A percentile compares a stretch with the other conserved stretches of the same genome.
Evolutionary conservation across 306 rosid species (phyloP).

Genomic region (Dryas alaskensis): DNA sequence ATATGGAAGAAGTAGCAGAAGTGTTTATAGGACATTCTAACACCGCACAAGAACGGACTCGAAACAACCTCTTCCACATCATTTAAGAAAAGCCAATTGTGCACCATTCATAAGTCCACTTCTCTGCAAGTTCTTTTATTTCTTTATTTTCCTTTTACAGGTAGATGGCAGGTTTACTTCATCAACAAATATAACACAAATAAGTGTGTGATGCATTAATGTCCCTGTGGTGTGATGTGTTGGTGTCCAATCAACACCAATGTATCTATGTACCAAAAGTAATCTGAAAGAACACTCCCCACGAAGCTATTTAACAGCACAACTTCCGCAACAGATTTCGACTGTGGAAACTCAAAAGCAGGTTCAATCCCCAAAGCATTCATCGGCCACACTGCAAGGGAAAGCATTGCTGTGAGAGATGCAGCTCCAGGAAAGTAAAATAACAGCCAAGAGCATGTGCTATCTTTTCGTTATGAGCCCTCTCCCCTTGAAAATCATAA

Average conservation of each 20-base stretch:
- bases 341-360: constrained; percentile 49
- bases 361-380: constrained; percentile 65
- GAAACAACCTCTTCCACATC: neutral
- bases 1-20: neutral
- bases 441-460: constrained; percentile 1
- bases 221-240: neutral
- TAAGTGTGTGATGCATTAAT: no score
- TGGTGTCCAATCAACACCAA: neutral
- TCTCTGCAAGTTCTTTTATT: no score
- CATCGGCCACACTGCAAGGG: constrained; percentile 61
- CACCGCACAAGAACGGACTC: neutral
- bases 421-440: neutral
- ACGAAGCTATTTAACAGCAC: constrained; percentile 56
- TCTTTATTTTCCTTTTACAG: neutral
- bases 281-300: constrained; percentile 65
- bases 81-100: neutral
- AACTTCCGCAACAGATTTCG: constrained; percentile 42
- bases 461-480: neutral
- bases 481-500: neutral
- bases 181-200: no score
- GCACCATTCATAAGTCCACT: neutral
- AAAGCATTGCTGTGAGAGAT: constrained; percentile 14
- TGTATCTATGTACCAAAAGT: constrained; percentile 52
- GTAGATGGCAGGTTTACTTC: neutral
- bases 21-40: neutral